Evolutionary conservation across 31 red algal genomes (phyloP).

Genomic region (Porphyra umbilicalis): DNA sequence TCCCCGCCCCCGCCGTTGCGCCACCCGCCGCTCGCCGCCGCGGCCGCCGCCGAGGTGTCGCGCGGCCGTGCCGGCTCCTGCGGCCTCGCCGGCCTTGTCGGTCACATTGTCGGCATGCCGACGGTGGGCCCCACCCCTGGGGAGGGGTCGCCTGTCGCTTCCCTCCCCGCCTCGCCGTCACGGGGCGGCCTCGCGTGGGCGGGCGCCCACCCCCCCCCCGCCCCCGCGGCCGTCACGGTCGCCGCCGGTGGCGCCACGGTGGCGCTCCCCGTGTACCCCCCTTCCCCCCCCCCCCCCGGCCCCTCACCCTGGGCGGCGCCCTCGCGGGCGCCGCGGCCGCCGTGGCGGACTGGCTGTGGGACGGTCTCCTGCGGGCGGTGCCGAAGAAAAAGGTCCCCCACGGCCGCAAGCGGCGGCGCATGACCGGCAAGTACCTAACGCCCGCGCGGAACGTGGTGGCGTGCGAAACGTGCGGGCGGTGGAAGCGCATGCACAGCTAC

Average conservation of each 20-base stretch:
- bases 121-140: too few species aligned
- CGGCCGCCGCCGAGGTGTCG: too few species aligned
- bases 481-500: constrained; percentile 71
- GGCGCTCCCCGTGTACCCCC: background rate
- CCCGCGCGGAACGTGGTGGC: constrained; percentile 20
- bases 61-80: too few species aligned
- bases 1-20: too few species aligned
- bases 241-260: background rate
- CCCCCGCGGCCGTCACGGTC: background rate
- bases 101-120: too few species aligned
- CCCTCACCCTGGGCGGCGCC: background rate
- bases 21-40: too few species aligned
- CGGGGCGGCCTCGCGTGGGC: too few species aligned
- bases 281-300: background rate
- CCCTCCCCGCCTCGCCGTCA: too few species aligned
- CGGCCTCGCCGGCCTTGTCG: too few species aligned
- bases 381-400: constrained; percentile 63
- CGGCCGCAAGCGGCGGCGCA: constrained; percentile 63
- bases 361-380: constrained; percentile 36
- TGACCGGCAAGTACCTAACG: constrained; percentile 54
- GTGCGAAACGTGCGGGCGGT: constrained; percentile 64
- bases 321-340: background rate
- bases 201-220: background rate
- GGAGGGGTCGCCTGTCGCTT: too few species aligned
- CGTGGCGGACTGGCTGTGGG: background rate